Percentiles rank a stretch among this genome's conserved stretches.
Evolutionary conservation across 768 basidiomycete species (phyloP).

Genomic region (Amanita inopinata): DNA sequence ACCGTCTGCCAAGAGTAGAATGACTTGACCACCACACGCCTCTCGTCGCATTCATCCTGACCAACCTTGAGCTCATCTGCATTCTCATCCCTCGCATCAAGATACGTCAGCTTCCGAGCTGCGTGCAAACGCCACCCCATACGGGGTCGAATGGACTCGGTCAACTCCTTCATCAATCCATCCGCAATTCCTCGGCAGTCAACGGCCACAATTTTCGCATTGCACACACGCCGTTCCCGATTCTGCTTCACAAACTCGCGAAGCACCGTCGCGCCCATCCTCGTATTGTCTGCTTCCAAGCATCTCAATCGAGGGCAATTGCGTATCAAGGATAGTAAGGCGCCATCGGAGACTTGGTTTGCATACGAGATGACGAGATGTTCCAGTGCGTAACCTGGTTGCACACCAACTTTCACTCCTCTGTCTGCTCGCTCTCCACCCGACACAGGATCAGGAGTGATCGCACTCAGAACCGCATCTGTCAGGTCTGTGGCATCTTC

Average conservation of each 20-base stretch:
- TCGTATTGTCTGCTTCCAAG: constrained; percentile 76
- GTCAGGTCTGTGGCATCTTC: constrained; percentile 73
- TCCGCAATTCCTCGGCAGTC: constrained; percentile 72
- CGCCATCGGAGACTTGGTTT: constrained; percentile 51
- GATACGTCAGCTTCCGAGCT: constrained; percentile 56
- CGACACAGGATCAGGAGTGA: constrained; percentile 39
- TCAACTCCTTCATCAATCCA: constrained; percentile 49
- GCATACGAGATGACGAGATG: constrained; percentile 66
- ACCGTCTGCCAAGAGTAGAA: constrained; percentile 86
- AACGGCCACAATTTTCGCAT: constrained; percentile 57
- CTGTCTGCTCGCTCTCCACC: background rate
- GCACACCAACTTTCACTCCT: constrained; percentile 17
- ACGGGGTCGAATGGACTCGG: constrained; percentile 50
- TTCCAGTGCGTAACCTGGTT: constrained; percentile 61
- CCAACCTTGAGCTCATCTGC: constrained; percentile 55
- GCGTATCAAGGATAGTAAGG: constrained; percentile 52
- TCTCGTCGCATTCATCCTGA: constrained; percentile 75
- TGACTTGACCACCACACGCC: constrained; percentile 67
- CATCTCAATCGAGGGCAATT: constrained; percentile 50
- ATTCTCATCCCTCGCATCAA: constrained; percentile 60
- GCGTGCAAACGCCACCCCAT: constrained; percentile 69
- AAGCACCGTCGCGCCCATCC: constrained; percentile 50
- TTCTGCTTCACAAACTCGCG: constrained; percentile 56
- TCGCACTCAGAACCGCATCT: constrained; percentile 54
- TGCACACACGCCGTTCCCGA: constrained; percentile 33